A percentile compares a stretch with the other conserved stretches of the same genome.
Evolutionary conservation across 495 filamentous ascomycete genomes (phyloP).

Genomic region (Arthonia radiata): DNA sequence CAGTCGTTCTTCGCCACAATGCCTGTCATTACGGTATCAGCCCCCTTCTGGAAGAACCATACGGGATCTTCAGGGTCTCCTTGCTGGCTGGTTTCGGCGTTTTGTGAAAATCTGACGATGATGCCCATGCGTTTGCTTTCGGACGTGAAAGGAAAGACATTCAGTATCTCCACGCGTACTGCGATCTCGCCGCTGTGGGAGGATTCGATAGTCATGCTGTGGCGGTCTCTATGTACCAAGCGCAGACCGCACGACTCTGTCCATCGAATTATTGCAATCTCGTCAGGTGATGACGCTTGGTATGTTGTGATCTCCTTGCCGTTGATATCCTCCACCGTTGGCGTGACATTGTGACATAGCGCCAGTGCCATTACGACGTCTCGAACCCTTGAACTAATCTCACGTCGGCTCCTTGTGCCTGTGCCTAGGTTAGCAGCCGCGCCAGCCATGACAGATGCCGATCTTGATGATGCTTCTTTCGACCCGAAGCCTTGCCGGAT

Average conservation of each 20-base stretch:
- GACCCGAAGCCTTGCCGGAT: constrained; percentile 64
- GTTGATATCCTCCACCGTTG: constrained; percentile 49
- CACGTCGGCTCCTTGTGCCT: constrained; percentile 59
- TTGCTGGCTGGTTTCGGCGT: constrained; percentile 14
- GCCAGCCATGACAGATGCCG: constrained; percentile 26
- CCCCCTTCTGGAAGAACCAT: constrained; percentile 98
- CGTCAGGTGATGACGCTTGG: constrained; percentile 90
- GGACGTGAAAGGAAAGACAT: constrained; percentile 93
- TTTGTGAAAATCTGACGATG: constrained; percentile 48
- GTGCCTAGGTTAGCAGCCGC: constrained; percentile 30
- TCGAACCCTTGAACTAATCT: constrained; percentile 78
- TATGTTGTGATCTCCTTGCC: constrained; percentile 62
- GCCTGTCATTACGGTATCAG: constrained; percentile 85
- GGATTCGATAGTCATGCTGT: constrained; percentile 55
- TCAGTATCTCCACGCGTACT: constrained; percentile 70
- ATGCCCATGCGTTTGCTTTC: constrained; percentile 99
- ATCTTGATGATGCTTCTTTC: too few relatives aligned
- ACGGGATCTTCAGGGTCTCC: constrained; percentile 21
- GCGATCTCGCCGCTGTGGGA: constrained; percentile 50
- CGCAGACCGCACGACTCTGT: constrained; percentile 81
- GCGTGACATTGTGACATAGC: constrained; percentile 94
- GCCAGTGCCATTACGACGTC: constrained; percentile 80
- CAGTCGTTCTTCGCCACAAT: constrained; percentile 93
- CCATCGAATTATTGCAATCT: constrained; percentile 94
- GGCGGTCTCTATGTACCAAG: constrained; percentile 63